phyloP scores from a whole-genome alignment of 1,284 basidiomycete genomes.

The Porogramme epimiltina region DNA sequence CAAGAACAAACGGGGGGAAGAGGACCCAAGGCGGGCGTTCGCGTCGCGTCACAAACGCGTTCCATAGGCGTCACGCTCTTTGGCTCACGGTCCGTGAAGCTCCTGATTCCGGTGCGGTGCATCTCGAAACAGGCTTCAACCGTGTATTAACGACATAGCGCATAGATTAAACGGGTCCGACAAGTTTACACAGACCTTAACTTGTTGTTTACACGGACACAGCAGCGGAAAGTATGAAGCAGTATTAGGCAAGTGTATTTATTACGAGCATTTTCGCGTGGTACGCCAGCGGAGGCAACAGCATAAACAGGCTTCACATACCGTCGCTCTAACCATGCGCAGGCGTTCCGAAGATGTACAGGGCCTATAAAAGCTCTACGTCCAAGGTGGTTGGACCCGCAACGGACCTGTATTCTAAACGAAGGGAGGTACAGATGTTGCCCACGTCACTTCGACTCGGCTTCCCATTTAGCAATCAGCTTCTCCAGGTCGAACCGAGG shows the following conservation, averaged over 20 bases:
- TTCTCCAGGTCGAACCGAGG: slow-evolving; percentile 97
- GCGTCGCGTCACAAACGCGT: slow-evolving; percentile 26
- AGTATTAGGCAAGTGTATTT: slow-evolving; percentile 1
- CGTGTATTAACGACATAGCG: too few species aligned
- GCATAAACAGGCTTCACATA: background rate
- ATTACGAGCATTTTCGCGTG: slow-evolving; percentile 1
- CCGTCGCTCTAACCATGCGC: too few species aligned
- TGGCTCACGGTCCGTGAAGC: too few species aligned
- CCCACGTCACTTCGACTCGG: slow-evolving; percentile 47
- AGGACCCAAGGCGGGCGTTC: slow-evolving; percentile 10
- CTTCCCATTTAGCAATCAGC: slow-evolving; percentile 78
- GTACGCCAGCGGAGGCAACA: slow-evolving; percentile 4
- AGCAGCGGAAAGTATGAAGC: too few species aligned
- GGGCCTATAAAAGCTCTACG: slow-evolving; percentile 2
- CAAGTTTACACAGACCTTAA: too few species aligned
- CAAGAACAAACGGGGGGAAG: slow-evolving; percentile 3
- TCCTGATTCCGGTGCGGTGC: too few species aligned
- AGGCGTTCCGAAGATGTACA: too few species aligned
- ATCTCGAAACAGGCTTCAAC: too few species aligned
- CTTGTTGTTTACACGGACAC: too few species aligned
- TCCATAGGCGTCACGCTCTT: slow-evolving; percentile 8
- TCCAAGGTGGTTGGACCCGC: background rate
- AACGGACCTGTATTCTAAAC: slow-evolving; percentile 21
- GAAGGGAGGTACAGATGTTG: slow-evolving; percentile 12
- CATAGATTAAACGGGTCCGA: too few species aligned